A percentile compares a stretch with the other conserved stretches of the same genome.
These are phyloP conservation scores for Pichia sp. DNA, from an alignment of 1,139 yeast species.

Conservation along the genomic window DNA sequence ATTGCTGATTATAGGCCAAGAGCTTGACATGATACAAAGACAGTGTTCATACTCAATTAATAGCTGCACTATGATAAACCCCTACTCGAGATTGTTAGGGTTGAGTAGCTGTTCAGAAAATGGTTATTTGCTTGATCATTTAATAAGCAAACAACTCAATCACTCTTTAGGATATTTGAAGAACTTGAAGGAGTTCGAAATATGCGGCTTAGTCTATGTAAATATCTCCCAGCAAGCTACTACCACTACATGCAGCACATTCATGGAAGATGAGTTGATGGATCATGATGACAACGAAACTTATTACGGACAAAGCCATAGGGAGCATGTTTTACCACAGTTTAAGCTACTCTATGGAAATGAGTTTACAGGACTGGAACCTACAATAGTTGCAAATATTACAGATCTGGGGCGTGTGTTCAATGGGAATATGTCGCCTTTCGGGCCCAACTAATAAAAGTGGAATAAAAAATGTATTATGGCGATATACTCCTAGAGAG, in stretches of 20 bases:
- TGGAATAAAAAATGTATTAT: not conserved
- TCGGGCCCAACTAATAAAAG: not conserved
- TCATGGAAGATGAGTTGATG: not conserved
- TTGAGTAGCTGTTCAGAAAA: constrained; percentile 6
- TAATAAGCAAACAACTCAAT: constrained; percentile 25
- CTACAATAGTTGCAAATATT: constrained; percentile 20
- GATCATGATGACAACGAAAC: not conserved
- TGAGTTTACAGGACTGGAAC: constrained; percentile 23
- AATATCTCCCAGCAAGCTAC: not conserved
- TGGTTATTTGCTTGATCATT: constrained; percentile 30
- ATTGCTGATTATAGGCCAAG: constrained; percentile 29
- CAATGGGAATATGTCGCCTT: constrained; percentile 14
- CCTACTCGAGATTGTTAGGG: constrained; percentile 12
- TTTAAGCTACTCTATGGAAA: constrained; percentile 25
- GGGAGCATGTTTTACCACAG: not conserved
- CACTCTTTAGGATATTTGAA: constrained; percentile 21
- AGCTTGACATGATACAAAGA: constrained; percentile 24
- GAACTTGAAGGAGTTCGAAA: constrained; percentile 25
- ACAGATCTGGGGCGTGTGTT: constrained; percentile 27
- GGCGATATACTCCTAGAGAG: not conserved
- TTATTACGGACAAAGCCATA: not conserved
- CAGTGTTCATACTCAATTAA: constrained; percentile 3
- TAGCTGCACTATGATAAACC: constrained; percentile 10
- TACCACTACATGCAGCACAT: not conserved
- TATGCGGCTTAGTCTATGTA: constrained; percentile 30